A percentile compares a stretch with the other conserved stretches of the same genome.
Conservation (phyloP, 176 grass and related monocot genomes). For the Rhynchospora pubera region DNA sequence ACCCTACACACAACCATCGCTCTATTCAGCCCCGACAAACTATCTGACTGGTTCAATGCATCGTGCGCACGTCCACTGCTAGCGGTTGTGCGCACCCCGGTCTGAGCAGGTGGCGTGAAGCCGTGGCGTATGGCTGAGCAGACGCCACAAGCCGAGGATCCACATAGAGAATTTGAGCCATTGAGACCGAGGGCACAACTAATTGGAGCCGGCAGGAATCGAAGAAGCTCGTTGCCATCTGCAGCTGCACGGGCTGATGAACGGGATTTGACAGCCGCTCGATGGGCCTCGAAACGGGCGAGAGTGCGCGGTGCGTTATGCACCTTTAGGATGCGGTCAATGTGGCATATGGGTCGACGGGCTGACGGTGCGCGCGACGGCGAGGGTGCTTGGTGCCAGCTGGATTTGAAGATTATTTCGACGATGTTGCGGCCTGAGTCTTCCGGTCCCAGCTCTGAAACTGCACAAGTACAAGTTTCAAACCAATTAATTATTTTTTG, state of each 20-base stretch:
- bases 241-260: slow-evolving; percentile 47
- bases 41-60: background rate
- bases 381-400: slow-evolving; percentile 59
- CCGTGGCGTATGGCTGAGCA: slow-evolving; percentile 71
- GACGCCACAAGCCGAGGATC: slow-evolving; percentile 36
- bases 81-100: slow-evolving; percentile 62
- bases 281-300: slow-evolving; percentile 89
- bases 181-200: slow-evolving; percentile 54
- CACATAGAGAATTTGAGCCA: slow-evolving; percentile 51
- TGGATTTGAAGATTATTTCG: slow-evolving; percentile 99
- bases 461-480: slow-evolving; percentile 16
- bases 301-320: slow-evolving; percentile 61
- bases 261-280: slow-evolving; percentile 52
- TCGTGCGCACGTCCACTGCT: slow-evolving; percentile 75
- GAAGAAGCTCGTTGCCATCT: slow-evolving; percentile 94
- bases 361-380: background rate
- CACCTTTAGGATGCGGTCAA: slow-evolving; percentile 91
- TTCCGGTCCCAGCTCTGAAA: slow-evolving; percentile 81
- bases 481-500: background rate
- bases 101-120: slow-evolving; percentile 40
- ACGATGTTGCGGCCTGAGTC: slow-evolving; percentile 93
- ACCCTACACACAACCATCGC: slow-evolving; percentile 98
- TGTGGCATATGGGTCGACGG: slow-evolving; percentile 43
- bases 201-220: slow-evolving; percentile 69
- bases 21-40: background rate